A percentile compares a stretch with the other conserved stretches of the same genome.
phyloP scores from a whole-genome alignment of 345 rosid genomes.

The Eucalyptus erythrocorys region DNA sequence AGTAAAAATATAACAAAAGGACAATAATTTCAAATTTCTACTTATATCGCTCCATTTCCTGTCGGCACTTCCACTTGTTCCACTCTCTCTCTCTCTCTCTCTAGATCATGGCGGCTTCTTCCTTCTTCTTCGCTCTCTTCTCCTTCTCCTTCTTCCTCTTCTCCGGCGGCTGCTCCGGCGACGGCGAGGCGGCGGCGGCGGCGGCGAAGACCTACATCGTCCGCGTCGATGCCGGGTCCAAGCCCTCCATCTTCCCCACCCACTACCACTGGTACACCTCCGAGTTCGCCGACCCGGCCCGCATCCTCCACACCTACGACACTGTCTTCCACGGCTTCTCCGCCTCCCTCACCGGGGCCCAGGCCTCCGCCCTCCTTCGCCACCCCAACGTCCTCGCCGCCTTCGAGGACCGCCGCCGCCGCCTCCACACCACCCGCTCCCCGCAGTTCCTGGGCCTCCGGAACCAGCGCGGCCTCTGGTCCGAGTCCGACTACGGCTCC shows the following conservation, averaged over 20 bases:
- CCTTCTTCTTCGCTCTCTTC: not conserved
- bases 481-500: constrained; percentile 80
- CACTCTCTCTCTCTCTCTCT: not conserved
- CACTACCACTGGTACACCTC: constrained; percentile 81
- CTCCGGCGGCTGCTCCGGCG: constrained; percentile 6
- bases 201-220: constrained; percentile 50
- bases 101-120: not conserved
- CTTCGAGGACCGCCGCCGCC: constrained; percentile 54
- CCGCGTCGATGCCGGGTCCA: constrained; percentile 56
- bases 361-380: constrained; percentile 28
- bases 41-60: not conserved
- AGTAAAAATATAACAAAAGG: not conserved
- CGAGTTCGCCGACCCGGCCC: constrained; percentile 48
- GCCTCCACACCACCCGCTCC: constrained; percentile 82
- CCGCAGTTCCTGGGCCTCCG: constrained; percentile 81
- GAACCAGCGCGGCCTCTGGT: constrained; percentile 80
- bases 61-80: constrained; percentile 4
- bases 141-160: not conserved
- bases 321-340: constrained; percentile 95
- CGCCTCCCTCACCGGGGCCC: constrained; percentile 32
- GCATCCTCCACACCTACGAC: constrained; percentile 72
- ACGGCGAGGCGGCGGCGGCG: constrained; percentile 1
- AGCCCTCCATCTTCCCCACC: constrained; percentile 74
- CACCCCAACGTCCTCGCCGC: constrained; percentile 66
- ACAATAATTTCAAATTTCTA: not conserved